These are phyloP conservation scores for Pichia sporocuriosa DNA, from an alignment of 805 yeast species.

Conservation along the genomic window DNA sequence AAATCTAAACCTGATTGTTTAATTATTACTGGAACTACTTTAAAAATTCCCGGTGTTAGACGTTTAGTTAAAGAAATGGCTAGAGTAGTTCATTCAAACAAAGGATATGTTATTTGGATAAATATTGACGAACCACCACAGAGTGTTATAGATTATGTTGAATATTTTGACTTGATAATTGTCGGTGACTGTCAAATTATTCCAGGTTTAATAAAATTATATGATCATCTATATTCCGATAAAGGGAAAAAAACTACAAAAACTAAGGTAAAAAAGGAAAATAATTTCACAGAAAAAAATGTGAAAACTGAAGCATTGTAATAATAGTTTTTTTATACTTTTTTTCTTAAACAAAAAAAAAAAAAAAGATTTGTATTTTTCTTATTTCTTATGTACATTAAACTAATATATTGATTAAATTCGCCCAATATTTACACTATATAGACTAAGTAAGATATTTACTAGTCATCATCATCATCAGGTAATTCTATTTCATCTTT, in stretches of 20 bases:
- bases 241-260: slow-evolving; percentile 11
- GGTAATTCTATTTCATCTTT: slow-evolving; percentile 65
- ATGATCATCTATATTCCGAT: slow-evolving; percentile 18
- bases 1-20: slow-evolving; percentile 66
- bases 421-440: too few species aligned
- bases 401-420: not conserved
- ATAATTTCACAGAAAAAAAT: too few species aligned
- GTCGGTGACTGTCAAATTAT: slow-evolving; percentile 61
- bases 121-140: slow-evolving; percentile 50
- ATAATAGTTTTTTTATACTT: too few species aligned
- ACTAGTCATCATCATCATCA: slow-evolving; percentile 36
- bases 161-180: slow-evolving; percentile 49
- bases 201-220: slow-evolving; percentile 29
- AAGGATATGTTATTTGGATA: slow-evolving; percentile 57
- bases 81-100: slow-evolving; percentile 46
- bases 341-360: not conserved
- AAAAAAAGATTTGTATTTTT: not conserved
- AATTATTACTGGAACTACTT: slow-evolving; percentile 76
- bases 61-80: slow-evolving; percentile 56
- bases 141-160: slow-evolving; percentile 43
- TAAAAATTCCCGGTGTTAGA: slow-evolving; percentile 71
- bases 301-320: too few species aligned
- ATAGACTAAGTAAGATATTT: too few species aligned
- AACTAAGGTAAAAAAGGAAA: not conserved
- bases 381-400: not conserved